Percentiles rank a stretch among this genome's conserved stretches.
phyloP scores from a whole-genome alignment of 495 filamentous ascomycete species.

The Penicillium bovifimosum region DNA sequence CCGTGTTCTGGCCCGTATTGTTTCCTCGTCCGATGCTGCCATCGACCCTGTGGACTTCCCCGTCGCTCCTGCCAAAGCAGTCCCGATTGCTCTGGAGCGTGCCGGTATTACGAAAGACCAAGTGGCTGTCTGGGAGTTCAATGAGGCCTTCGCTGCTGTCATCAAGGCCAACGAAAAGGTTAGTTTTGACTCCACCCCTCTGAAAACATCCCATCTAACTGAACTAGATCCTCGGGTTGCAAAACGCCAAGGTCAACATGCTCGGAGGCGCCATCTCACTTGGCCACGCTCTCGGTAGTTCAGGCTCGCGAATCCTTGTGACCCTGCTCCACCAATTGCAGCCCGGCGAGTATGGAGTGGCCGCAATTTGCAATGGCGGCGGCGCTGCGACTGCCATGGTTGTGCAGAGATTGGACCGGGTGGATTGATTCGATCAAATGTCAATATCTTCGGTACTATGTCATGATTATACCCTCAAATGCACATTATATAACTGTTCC shows the following conservation, averaged over 20 bases:
- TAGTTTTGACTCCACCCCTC: slow-evolving; percentile 11
- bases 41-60: slow-evolving; percentile 95
- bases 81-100: slow-evolving; percentile 80
- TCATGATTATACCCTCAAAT: slow-evolving; percentile 20
- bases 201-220: slow-evolving; percentile 10
- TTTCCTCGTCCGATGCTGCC: slow-evolving; percentile 83
- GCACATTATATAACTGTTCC: too few species aligned
- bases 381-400: slow-evolving; percentile 89
- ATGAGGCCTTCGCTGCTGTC: slow-evolving; percentile 94
- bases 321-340: slow-evolving; percentile 87
- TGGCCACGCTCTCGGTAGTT: slow-evolving; percentile 93
- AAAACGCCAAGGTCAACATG: slow-evolving; percentile 74
- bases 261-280: slow-evolving; percentile 88
- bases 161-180: slow-evolving; percentile 94
- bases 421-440: slow-evolving; percentile 30
- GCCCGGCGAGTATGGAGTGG: slow-evolving; percentile 87
- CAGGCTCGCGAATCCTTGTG: slow-evolving; percentile 85
- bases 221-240: slow-evolving; percentile 68
- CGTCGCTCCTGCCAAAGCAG: slow-evolving; percentile 84
- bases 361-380: slow-evolving; percentile 95
- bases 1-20: slow-evolving; percentile 77
- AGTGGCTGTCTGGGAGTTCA: slow-evolving; percentile 94
- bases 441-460: background rate
- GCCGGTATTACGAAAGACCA: slow-evolving; percentile 86
- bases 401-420: slow-evolving; percentile 75